Base-by-base conservation (phyloP, 2,329 filamentous ascomycete genomes). In the Cytospora schulzeri region DNA sequence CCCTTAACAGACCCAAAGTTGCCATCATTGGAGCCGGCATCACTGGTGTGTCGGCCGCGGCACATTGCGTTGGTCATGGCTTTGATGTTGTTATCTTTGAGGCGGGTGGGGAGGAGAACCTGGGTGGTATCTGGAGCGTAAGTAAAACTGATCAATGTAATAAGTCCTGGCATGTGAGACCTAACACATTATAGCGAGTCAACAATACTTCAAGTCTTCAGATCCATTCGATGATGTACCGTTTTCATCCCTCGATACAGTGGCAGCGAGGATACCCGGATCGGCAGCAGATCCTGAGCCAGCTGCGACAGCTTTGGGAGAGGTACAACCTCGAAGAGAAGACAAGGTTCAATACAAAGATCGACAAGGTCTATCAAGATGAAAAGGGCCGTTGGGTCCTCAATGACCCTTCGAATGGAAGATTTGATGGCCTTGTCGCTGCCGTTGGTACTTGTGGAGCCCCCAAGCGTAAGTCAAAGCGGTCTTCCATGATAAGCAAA, bases 211-310 rank as follows among this genome's bases (percentile, higher is more conserved):
- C 91, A 0, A 87, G 90, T 19, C 83, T 96, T 0, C 91, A 95
- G 72, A 93, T 96, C 26, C 91, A 96, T 74, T 91, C 88, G 24
- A 75, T 93, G 64, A 95, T 95, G 91, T 96, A 94, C 75, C 86
- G 92, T 26, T 96, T 96, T 74, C 91, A 94, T 69, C 92, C 92
- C 0, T 90, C 89, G 0, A 86, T 96, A 1, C 81, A 85, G 66
- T 96, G 91, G 87, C 80, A 85, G 38, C 79, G 82, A 33, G 91
- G 91, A n/a, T 96, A 96, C 71, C 92, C 92, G 0, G 83, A 88
- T 66, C 88, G 91, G 57, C 79, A 89, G 68, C 87, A 93, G 75
- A 95, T 96, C 66, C 81, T 93, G 52, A 81, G 83, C 28, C 88
- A 93, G 72, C 88, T 95, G 14, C 82, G 82, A 22, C 77, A 88